phyloP scores from a whole-genome alignment of 768 basidiomycete species.

The Auriculariales sp. region DNA sequence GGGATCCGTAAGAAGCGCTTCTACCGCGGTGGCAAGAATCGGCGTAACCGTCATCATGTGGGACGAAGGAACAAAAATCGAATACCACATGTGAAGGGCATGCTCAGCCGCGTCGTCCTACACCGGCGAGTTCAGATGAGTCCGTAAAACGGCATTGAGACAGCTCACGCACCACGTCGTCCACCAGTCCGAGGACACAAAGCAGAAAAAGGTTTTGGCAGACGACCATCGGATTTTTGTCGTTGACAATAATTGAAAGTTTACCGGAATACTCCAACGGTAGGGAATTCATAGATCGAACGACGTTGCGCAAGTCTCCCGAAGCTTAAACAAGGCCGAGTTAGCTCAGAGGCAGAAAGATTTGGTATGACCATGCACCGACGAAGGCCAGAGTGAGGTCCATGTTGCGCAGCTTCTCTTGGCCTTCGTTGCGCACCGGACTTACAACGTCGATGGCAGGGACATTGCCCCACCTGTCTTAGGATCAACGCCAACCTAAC shows the following conservation, averaged over 20 bases:
- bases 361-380: too few relatives aligned
- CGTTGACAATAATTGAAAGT: conserved; percentile 28
- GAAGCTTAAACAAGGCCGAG: conserved; percentile 31
- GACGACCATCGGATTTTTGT: conserved; percentile 16
- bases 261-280: conserved; percentile 26
- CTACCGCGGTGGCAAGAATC: conserved; percentile 11
- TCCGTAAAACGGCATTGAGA: not conserved
- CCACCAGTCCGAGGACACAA: conserved; percentile 22
- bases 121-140: not conserved
- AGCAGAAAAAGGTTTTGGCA: conserved; percentile 29
- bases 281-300: conserved; percentile 28
- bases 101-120: conserved; percentile 22
- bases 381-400: conserved; percentile 3
- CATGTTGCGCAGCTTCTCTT: not conserved
- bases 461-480: conserved; percentile 17
- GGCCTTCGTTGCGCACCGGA: conserved; percentile 12
- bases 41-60: conserved; percentile 14
- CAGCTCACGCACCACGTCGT: conserved; percentile 9
- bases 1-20: not conserved
- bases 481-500: too few relatives aligned
- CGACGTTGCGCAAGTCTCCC: conserved; percentile 31
- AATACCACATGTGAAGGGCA: conserved; percentile 36
- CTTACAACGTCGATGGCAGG: conserved; percentile 21
- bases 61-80: conserved; percentile 23
- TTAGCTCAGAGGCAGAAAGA: too few relatives aligned